Base-by-base conservation (phyloP, 257 asterid genomes). In the Parsonsia alboflavescens region DNA sequence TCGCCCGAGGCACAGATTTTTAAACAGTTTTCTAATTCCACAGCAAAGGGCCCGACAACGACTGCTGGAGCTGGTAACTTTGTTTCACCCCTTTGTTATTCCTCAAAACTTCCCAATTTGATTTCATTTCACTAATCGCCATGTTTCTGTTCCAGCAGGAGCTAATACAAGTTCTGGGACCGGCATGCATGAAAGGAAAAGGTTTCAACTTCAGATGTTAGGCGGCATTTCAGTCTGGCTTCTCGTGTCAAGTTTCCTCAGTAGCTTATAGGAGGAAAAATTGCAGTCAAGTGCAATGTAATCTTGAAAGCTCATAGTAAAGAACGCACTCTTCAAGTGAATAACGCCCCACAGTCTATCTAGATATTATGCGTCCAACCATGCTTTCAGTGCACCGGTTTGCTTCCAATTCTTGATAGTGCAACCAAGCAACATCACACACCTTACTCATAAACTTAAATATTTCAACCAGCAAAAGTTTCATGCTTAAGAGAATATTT, bases 1-100 rank as follows among this genome's bases (percentile, higher is more conserved):
- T 88, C 90, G 6, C 74, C 90, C 5, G 91, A 88, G 19, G 88
- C 91, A 64, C 80, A 75, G 78, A 68, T 88, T 77, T 88, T 85
- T 30, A 42, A 74, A 82, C 84, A 82, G 63, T 78, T 80, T 11
- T 52, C 66, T 28, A 79, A 48, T 28, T n/a, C 45, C 36, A 69
- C 81, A 7, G 79, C 68, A 50, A 65, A 54, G 49, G 78, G 71
- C 76, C 72, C 49, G 4, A 53, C 54, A 0, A 8, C 79, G 22
- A 70, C 73, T 68, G 76, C 79, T 26, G 76, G 85, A 33, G 39
- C 39, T 33, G 39, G 39, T 33, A 33, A 33, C 39, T 3, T 30
- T 30, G 49, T 42, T 42, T 42, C 22, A 41, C 54, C 68, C 42
- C 30, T 6, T 21, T 1, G 16, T 63, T 16, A 15, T 36, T 67